These are phyloP conservation scores for Zymoseptoria pseudotritici DNA, from an alignment of 2,329 filamentous ascomycete species.

Conservation along the genomic window DNA sequence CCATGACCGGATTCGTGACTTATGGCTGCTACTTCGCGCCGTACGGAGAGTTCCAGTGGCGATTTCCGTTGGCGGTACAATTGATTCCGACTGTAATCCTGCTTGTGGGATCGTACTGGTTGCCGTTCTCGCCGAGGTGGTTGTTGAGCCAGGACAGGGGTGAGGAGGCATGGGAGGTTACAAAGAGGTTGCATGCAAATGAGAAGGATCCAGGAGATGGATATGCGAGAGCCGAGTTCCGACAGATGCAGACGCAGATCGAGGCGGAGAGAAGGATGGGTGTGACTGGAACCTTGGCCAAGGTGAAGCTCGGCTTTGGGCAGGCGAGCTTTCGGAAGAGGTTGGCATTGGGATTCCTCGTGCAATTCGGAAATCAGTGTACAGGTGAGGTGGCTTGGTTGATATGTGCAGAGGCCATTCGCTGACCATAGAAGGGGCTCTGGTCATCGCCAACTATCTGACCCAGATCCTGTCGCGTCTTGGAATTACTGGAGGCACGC, in stretches of 20 bases:
- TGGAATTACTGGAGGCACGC: constrained; percentile 1
- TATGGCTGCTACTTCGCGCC: constrained; percentile 8
- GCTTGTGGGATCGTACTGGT: constrained; percentile 1
- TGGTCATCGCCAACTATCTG: constrained; percentile 3
- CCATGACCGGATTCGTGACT: constrained; percentile 4
- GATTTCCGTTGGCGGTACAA: constrained; percentile 5
- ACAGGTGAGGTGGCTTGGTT: background rate
- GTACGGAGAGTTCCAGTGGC: constrained; percentile 5
- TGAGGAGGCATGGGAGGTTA: background rate
- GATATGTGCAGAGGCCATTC: background rate
- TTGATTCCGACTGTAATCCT: constrained; percentile 5
- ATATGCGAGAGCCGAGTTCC: constrained; percentile 2
- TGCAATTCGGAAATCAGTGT: background rate
- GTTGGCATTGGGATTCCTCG: constrained; percentile 1
- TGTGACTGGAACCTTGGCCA: background rate
- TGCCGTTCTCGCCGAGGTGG: constrained; percentile 6
- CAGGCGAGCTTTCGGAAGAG: constrained; percentile 1
- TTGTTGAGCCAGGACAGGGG: background rate
- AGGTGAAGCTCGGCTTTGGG: background rate
- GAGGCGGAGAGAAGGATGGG: background rate
- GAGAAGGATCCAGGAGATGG: background rate
- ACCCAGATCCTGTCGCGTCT: constrained; percentile 1
- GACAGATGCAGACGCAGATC: constrained; percentile 4
- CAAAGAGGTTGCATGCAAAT: background rate
- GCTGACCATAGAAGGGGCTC: background rate